Conservation (phyloP, 768 basidiomycete species). For the Suillus plorans region DNA sequence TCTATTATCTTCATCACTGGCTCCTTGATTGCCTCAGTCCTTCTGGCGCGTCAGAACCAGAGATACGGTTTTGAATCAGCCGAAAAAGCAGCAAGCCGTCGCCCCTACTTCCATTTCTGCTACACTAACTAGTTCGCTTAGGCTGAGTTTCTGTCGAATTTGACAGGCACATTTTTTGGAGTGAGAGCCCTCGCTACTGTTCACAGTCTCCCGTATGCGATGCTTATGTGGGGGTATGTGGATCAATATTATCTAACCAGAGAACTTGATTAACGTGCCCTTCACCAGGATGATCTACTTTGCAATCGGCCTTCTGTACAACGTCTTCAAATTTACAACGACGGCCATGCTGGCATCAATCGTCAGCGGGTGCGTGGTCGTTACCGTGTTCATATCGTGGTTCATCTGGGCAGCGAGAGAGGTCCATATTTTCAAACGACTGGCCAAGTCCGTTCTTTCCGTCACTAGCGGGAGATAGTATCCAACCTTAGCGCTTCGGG, state of each 20-base stretch:
- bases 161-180: constrained; percentile 17
- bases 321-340: constrained; percentile 22
- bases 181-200: constrained; percentile 31
- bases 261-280: background rate
- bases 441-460: background rate
- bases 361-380: constrained; percentile 17
- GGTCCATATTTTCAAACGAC: background rate
- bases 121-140: constrained; percentile 6
- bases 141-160: constrained; percentile 24
- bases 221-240: constrained; percentile 32
- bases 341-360: constrained; percentile 12
- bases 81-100: constrained; percentile 28
- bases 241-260: background rate
- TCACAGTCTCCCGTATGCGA: constrained; percentile 33
- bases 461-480: background rate
- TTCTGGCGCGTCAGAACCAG: constrained; percentile 39
- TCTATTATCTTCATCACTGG: constrained; percentile 39
- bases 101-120: background rate
- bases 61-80: constrained; percentile 22
- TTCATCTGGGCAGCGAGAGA: constrained; percentile 1
- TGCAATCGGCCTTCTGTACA: constrained; percentile 21
- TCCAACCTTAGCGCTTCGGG: background rate
- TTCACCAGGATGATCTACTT: constrained; percentile 28
- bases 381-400: constrained; percentile 22
- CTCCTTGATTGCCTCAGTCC: constrained; percentile 33